Evolutionary conservation across 23 red algal species (phyloP), one percentile per base, ranked within the genome.

Genomic region (Gracilaria domingensis): DNA sequence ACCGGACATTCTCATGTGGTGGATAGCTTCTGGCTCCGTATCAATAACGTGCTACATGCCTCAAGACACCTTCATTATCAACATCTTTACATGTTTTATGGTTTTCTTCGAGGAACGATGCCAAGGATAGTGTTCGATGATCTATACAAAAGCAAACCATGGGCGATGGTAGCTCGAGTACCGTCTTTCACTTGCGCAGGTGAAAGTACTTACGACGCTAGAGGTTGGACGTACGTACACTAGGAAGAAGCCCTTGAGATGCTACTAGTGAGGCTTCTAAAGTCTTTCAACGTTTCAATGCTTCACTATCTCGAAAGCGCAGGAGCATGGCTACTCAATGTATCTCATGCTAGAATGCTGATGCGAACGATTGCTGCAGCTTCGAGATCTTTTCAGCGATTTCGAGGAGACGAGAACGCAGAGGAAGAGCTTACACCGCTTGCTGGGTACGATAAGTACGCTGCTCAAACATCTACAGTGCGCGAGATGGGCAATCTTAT

Each of bases 31-130:
- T 83, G 79, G 79, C 26, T 83, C 51, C 20, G 55, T 13, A 11
- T 61, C 8, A 83, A n/a, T 39, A 34, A 33, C 29, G 30, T 83
- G 11, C 26, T 83, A 25, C 57, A 83, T 30, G 14, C 51, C 17
- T 83, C 51, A 12, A 83, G 65, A 1, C 79, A 83, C 34, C 7
- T 83, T 61, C 56, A 83, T 5, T 36, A 83, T 61, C 79, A 83
- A 30, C 20, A 79, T 16, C 50, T 79, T 2, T 79, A 23, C 26
- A 18, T 79, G 74, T 79, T 44, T 56, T 79, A 79, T 28, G 74
- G 24, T 13, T 79, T 79, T 34, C 65, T 45, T 7, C 42, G 42
- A 11, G 11, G 42, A 45, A 45, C 42, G 42, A 45, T 45, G 42
- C 42, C 42, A 45, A 45, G 42, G 11, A 45, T 45, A 7, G 42